Base-by-base conservation (phyloP, 306 rosid genomes). In the Prunus dulcis region DNA sequence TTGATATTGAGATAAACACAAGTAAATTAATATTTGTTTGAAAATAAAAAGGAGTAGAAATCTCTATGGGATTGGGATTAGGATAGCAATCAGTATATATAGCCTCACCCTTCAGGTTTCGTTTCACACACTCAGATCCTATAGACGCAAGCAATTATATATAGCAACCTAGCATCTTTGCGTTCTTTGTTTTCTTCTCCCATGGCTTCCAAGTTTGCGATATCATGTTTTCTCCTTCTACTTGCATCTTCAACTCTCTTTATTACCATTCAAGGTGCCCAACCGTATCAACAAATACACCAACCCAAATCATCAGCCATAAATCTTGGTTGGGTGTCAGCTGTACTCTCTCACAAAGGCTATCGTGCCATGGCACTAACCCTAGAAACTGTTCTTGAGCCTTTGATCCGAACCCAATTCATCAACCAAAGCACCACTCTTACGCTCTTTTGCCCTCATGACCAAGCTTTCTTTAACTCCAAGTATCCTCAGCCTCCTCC, bases 401-500 rank as follows among this genome's bases (percentile, higher is more conserved):
- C 45, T 28, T 8, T 28, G 18, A 1, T 13, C 7, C 2, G 6
- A 13, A 28, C 47, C 25, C 46, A 34, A 34, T 34, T 34, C 9
- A 34, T 34, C 41, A 34, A 64, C 74, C 51, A 51, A 15, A 28
- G 12, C 23, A 50, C 3, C 19, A 51, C 2, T 9, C 27, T 74
- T 20, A 74, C 78, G 0, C 27, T 74, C 0, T 74, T 74, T 61
- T 43, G 55, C 0, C 41, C 41, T 34, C 41, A 34, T 0, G 41
- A 34, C 41, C 9, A 34, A 34, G 41, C 41, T 34, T 58, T 74
- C 58, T 74, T 60, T 19, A 45, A 69, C 41, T 17, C 41, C 34
- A 61, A 61, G n/a, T 60, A 22, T 67, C 69, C 30, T 23, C 78
- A 74, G 13, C 41, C 41, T 34, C 69, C 57, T 23, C 78, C 78